These are phyloP conservation scores for Fragaria iinumae DNA, from an alignment of 306 rosid species.

Conservation along the genomic window DNA sequence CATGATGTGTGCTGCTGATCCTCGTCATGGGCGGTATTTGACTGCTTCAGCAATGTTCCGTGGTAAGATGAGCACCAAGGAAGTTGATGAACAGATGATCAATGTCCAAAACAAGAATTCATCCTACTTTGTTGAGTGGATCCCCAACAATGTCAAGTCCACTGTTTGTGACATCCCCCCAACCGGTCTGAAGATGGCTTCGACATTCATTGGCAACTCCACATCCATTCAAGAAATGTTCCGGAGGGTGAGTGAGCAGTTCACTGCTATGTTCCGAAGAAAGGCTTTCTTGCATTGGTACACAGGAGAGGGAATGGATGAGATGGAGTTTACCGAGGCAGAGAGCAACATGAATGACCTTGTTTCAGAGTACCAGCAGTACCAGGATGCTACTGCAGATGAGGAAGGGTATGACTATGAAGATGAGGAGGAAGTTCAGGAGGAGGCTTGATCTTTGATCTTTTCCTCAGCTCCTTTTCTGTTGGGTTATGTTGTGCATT, in stretches of 20 bases:
- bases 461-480: constrained; percentile 4
- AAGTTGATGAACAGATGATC: constrained; percentile 72
- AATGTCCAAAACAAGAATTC: constrained; percentile 72
- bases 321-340: constrained; percentile 64
- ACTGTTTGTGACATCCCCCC: constrained; percentile 73
- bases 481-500: constrained; percentile 27
- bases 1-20: constrained; percentile 82
- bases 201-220: constrained; percentile 64
- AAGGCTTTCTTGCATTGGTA: constrained; percentile 76
- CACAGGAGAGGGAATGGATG: constrained; percentile 67
- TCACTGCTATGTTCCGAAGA: constrained; percentile 75
- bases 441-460: constrained; percentile 35
- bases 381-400: constrained; percentile 67
- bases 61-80: constrained; percentile 75
- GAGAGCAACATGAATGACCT: constrained; percentile 68
- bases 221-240: constrained; percentile 73
- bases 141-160: constrained; percentile 66
- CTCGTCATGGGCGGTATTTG: constrained; percentile 65
- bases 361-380: constrained; percentile 65
- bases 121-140: constrained; percentile 72
- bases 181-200: constrained; percentile 65
- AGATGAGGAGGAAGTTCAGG: constrained; percentile 55
- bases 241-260: constrained; percentile 71
- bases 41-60: constrained; percentile 82
- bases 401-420: constrained; percentile 56